A percentile compares a stretch with the other conserved stretches of the same genome.
These are phyloP conservation scores for Saccharomycopsis olivae DNA, from an alignment of 805 yeast species.

Conservation along the genomic window DNA sequence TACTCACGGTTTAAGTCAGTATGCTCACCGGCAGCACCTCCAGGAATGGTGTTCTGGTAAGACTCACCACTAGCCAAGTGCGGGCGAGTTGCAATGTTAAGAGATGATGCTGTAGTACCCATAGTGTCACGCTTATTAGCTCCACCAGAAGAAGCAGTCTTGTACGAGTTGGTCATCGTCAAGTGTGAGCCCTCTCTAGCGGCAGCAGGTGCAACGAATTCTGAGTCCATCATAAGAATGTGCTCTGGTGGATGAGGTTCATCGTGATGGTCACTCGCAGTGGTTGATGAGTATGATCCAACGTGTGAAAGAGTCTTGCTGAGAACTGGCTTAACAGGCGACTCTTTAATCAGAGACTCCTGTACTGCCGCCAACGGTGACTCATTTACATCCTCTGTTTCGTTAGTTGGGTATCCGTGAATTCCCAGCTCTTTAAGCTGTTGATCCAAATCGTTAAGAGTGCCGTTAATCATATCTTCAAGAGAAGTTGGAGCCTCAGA, in stretches of 20 bases:
- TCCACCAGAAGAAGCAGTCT: constrained; percentile 6
- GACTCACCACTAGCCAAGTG: constrained; percentile 74
- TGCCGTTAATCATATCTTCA: constrained; percentile 17
- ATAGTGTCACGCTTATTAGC: constrained; percentile 17
- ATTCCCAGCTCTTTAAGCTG: no score
- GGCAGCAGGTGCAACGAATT: constrained; percentile 34
- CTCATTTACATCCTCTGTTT: not conserved
- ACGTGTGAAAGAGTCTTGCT: constrained; percentile 5
- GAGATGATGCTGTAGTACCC: constrained; percentile 17
- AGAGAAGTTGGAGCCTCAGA: constrained; percentile 1
- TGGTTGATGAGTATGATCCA: constrained; percentile 10
- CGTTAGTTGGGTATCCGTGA: constrained; percentile 9
- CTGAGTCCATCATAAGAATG: constrained; percentile 29
- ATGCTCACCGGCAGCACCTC: not conserved
- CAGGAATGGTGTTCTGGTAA: constrained; percentile 42
- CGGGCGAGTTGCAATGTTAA: constrained; percentile 31
- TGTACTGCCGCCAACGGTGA: not conserved
- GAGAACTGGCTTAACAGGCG: not conserved
- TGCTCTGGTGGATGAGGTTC: constrained; percentile 25
- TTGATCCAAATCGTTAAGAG: constrained; percentile 10
- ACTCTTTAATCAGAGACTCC: not conserved
- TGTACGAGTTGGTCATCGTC: constrained; percentile 14
- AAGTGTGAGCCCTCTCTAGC: constrained; percentile 29
- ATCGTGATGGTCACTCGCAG: constrained; percentile 5
- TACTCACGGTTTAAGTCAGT: constrained; percentile 12